Evolutionary conservation across 495 filamentous ascomycete genomes (phyloP).

Genomic region (Daldinia loculata): DNA sequence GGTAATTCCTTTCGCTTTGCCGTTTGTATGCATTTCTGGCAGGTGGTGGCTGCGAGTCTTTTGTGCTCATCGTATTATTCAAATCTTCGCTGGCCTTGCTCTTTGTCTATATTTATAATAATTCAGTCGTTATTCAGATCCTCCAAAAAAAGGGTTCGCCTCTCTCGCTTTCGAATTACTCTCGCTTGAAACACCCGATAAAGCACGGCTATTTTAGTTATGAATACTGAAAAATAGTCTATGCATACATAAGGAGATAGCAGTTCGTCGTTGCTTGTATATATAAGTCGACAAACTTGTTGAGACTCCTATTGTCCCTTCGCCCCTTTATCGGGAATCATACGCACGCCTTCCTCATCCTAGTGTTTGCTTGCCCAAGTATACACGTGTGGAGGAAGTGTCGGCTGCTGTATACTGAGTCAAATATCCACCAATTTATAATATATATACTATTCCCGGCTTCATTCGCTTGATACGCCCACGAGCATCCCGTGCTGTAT

Average conservation of each 20-base stretch:
- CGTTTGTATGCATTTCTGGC: slow-evolving; percentile 26
- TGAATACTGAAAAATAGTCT: slow-evolving; percentile 23
- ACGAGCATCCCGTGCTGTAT: slow-evolving; percentile 15
- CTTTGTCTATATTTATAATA: slow-evolving; percentile 30
- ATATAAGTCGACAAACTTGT: slow-evolving; percentile 33
- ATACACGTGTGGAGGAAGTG: slow-evolving; percentile 21
- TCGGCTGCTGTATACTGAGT: slow-evolving; percentile 10
- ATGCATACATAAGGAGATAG: slow-evolving; percentile 19
- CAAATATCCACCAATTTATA: neutral
- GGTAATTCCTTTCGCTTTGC: slow-evolving; percentile 27
- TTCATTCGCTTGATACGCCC: slow-evolving; percentile 24
- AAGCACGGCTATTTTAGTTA: slow-evolving; percentile 33
- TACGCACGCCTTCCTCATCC: slow-evolving; percentile 16
- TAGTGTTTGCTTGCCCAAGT: slow-evolving; percentile 5
- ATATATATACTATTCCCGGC: slow-evolving; percentile 9
- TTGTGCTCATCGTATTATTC: slow-evolving; percentile 12
- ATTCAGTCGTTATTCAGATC: slow-evolving; percentile 40
- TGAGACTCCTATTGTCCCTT: slow-evolving; percentile 8
- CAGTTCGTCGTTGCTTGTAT: slow-evolving; percentile 24
- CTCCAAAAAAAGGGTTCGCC: slow-evolving; percentile 28
- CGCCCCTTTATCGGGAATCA: slow-evolving; percentile 14
- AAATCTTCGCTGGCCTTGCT: slow-evolving; percentile 12
- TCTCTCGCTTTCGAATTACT: slow-evolving; percentile 27
- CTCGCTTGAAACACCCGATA: slow-evolving; percentile 36
- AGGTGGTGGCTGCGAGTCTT: slow-evolving; percentile 29